Evolutionary conservation across 495 filamentous ascomycete genomes (phyloP).

Genomic region (Hypoxylon lienhwacheense): DNA sequence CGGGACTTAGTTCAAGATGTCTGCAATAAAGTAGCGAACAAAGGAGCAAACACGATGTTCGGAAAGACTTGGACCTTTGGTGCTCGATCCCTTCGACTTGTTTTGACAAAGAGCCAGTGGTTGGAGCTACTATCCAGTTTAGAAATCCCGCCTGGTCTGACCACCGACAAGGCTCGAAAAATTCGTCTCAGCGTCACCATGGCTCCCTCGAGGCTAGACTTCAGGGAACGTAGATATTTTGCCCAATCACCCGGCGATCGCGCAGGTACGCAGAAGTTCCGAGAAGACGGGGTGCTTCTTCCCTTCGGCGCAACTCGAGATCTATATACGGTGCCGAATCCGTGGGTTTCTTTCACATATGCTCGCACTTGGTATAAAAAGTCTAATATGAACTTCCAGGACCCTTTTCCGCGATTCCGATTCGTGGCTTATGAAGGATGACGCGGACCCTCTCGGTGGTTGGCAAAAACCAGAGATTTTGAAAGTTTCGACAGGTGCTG

Average conservation of each 20-base stretch:
- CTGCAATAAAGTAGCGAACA: slow-evolving; percentile 24
- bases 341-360: slow-evolving; percentile 24
- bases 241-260: slow-evolving; percentile 6
- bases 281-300: slow-evolving; percentile 39
- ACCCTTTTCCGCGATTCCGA: slow-evolving; percentile 9
- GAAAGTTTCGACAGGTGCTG: slow-evolving; percentile 2
- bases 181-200: slow-evolving; percentile 26
- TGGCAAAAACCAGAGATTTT: slow-evolving; percentile 34
- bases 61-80: slow-evolving; percentile 33
- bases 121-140: slow-evolving; percentile 22
- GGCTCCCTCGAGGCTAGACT: slow-evolving; percentile 27
- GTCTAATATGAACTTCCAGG: neutral
- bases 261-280: slow-evolving; percentile 31
- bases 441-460: slow-evolving; percentile 20
- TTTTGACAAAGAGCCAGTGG: slow-evolving; percentile 23
- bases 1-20: slow-evolving; percentile 16
- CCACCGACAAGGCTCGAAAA: slow-evolving; percentile 5
- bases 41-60: slow-evolving; percentile 1
- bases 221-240: slow-evolving; percentile 14
- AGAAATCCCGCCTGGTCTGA: slow-evolving; percentile 21
- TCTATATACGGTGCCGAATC: slow-evolving; percentile 38
- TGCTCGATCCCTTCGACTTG: slow-evolving; percentile 11
- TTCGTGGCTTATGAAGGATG: slow-evolving; percentile 18
- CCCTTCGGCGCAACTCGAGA: slow-evolving; percentile 38
- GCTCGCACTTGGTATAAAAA: neutral